These are phyloP conservation scores for Thyridium curvatum DNA, from an alignment of 2,329 filamentous ascomycete species.

Conservation along the genomic window DNA sequence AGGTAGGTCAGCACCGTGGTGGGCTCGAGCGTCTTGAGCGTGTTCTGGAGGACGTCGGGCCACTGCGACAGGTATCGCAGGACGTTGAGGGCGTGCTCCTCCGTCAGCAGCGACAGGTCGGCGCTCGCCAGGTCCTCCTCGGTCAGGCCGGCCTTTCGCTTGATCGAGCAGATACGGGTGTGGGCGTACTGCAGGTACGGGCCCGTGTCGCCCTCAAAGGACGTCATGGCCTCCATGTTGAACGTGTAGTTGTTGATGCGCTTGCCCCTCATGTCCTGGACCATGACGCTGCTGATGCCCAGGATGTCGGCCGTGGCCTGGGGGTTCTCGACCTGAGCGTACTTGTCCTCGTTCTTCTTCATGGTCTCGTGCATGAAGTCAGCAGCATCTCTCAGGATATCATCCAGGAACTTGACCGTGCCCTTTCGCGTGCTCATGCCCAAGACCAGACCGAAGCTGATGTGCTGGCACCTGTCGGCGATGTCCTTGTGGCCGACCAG, in stretches of 20 bases:
- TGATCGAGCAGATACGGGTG: constrained; percentile 62
- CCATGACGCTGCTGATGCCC: constrained; percentile 93
- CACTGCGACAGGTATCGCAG: constrained; percentile 74
- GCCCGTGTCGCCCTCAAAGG: constrained; percentile 79
- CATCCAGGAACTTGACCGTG: constrained; percentile 68
- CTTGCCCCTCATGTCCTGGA: constrained; percentile 97
- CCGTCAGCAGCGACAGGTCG: constrained; percentile 62
- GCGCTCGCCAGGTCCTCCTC: constrained; percentile 54
- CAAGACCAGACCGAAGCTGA: constrained; percentile 69
- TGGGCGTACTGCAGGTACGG: constrained; percentile 82
- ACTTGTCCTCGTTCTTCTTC: constrained; percentile 85
- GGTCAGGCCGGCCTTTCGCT: constrained; percentile 46
- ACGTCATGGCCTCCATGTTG: constrained; percentile 76
- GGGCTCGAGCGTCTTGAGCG: constrained; percentile 73
- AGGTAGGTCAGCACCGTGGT: constrained; percentile 53
- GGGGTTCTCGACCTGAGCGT: constrained; percentile 81
- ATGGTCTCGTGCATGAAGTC: constrained; percentile 99
- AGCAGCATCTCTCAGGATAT: constrained; percentile 71
- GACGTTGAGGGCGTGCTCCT: constrained; percentile 67
- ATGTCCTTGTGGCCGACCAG: constrained; percentile 65
- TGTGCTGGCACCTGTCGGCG: constrained; percentile 61
- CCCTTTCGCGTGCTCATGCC: constrained; percentile 67
- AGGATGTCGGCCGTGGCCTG: constrained; percentile 77
- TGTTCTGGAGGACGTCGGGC: constrained; percentile 80
- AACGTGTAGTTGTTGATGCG: constrained; percentile 65